These are phyloP conservation scores for Platanthera guangdongensis DNA, from an alignment of 106 monocot genomes.

Conservation along the genomic window DNA sequence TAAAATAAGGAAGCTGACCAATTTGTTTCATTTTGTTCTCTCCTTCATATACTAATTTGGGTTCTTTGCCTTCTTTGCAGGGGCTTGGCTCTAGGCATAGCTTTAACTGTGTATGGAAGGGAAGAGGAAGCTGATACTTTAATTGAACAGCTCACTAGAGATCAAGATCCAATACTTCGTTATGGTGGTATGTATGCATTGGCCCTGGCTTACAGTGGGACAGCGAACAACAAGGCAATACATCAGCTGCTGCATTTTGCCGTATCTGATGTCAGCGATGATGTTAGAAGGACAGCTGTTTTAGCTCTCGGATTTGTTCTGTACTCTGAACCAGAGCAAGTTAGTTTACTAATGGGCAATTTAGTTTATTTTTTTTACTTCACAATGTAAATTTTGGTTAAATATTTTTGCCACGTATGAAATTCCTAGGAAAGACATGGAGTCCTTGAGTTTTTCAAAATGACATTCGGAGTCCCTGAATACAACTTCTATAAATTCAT, in stretches of 20 bases:
- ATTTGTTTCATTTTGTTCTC: background rate
- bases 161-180: constrained; percentile 97
- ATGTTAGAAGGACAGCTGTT: constrained; percentile 95
- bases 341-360: constrained; percentile 14
- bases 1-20: background rate
- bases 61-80: constrained; percentile 11
- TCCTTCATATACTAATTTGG: background rate
- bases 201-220: constrained; percentile 91
- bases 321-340: constrained; percentile 94
- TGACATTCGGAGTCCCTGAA: no score
- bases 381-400: no score
- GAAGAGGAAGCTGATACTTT: constrained; percentile 95
- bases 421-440: no score
- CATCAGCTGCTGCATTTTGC: constrained; percentile 99
- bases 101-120: constrained; percentile 94
- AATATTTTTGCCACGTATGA: no score
- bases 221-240: constrained; percentile 98
- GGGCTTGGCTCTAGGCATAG: constrained; percentile 83
- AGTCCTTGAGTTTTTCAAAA: no score
- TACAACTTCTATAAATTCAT: no score
- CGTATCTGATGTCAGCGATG: constrained; percentile 98
- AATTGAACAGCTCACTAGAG: constrained; percentile 97
- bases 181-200: constrained; percentile 99
- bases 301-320: constrained; percentile 94
- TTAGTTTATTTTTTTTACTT: no score